Evolutionary conservation across 306 rosid species (phyloP), one percentile per base, ranked within the genome.

Genomic region (Inga oerstediana): DNA sequence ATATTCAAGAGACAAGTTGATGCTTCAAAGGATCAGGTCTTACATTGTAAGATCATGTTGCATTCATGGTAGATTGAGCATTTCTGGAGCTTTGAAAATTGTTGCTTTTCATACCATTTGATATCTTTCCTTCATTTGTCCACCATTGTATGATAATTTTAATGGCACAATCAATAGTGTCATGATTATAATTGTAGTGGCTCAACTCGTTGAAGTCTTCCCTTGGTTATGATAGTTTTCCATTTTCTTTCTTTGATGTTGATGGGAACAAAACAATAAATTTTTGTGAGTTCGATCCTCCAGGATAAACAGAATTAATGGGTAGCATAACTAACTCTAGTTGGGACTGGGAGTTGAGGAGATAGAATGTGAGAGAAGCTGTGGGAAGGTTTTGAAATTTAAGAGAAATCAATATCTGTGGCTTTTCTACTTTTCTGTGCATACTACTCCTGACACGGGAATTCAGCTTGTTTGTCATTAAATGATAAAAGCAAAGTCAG

Each of bases 1-100:
- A 82, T 96, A 93, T 87, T 90, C 97, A 19, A 91, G 97, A 76
- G 98, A 91, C 97, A 87, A 87, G 91, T 90, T 96, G 97, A 96
- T 96, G 98, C 98, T 96, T 85, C 99, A 93, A 89, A 93, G 99
- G 94, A 94, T 93, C 93, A 92, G 94, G 94, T 92, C 98, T 88
- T 96, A 96, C 94, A 93, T 96, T 87, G 99, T 91, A 96, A 91
- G 99, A 87, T 87, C 84, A 87, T 85, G 43, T 75, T 87, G 84
- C 89, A 79, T 74, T 83, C 27, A 75, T 65, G 62, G 65, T 87
- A 84, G 80, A 75, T 83, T 75, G 87, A 88, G 76, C 52, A 80
- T n/a, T 78, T 79, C 69, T 52, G 79, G 75, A 59, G 58, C 72
- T 71, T 7, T 43, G 30, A 27, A 79, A 79, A 66, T 80, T 30